Conservation (phyloP, 2,329 filamentous ascomycete genomes). For the Pyrenochaeta sp. region DNA sequence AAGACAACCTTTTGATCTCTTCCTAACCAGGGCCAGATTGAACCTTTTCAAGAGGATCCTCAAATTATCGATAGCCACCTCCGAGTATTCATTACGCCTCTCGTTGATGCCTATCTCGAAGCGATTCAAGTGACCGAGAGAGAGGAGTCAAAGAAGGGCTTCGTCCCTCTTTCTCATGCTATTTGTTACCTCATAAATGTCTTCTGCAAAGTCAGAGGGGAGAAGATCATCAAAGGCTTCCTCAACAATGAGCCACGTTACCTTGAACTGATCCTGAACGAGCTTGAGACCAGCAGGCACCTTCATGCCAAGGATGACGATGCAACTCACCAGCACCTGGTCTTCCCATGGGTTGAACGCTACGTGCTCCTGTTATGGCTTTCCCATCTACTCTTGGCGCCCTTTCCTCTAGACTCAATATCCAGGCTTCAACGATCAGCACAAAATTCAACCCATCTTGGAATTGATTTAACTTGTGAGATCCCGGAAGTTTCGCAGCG, state of each 20-base stretch:
- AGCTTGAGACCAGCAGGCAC: conserved; percentile 69
- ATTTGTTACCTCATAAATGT: conserved; percentile 84
- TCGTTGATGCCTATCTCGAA: conserved; percentile 79
- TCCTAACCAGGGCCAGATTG: conserved; percentile 60
- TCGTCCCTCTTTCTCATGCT: conserved; percentile 57
- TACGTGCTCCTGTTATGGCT: conserved; percentile 89
- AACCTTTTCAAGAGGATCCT: conserved; percentile 93
- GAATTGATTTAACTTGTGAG: conserved; percentile 64
- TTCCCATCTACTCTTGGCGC: conserved; percentile 66
- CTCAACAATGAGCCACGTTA: conserved; percentile 88
- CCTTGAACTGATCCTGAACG: conserved; percentile 79
- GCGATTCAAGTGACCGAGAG: conserved; percentile 59
- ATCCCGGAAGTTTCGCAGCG: conserved; percentile 76
- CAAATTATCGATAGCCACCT: conserved; percentile 90
- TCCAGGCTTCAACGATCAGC: conserved; percentile 60
- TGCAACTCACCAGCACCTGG: conserved; percentile 22
- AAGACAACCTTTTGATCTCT: background rate
- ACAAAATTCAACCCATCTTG: conserved; percentile 42
- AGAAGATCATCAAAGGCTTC: conserved; percentile 91
- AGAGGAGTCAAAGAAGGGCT: conserved; percentile 30
- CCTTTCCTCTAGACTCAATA: conserved; percentile 89
- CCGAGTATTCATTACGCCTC: conserved; percentile 74
- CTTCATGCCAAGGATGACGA: conserved; percentile 19
- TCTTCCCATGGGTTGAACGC: conserved; percentile 77
- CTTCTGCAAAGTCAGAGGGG: conserved; percentile 91